Percentiles rank a stretch among this genome's conserved stretches.
Conservation (phyloP, 805 yeast genomes). For the Naumovozyma castellii region DNA sequence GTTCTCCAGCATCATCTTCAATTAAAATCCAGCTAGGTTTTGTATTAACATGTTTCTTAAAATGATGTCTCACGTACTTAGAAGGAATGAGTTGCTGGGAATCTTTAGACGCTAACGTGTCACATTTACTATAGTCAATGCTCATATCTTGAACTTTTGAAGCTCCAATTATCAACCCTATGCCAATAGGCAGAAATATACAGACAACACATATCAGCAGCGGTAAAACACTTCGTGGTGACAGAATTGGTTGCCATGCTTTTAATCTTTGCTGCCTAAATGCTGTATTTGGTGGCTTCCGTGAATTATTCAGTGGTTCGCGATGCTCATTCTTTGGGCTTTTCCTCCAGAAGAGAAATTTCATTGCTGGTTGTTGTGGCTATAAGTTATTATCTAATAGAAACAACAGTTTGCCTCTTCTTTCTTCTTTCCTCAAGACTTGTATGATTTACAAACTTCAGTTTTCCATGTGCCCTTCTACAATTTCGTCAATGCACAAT, state of each 20-base stretch:
- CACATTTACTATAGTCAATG: constrained; percentile 69
- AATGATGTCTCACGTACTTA: constrained; percentile 49
- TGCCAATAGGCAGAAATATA: constrained; percentile 84
- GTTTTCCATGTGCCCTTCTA: too few species aligned
- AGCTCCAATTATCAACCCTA: constrained; percentile 65
- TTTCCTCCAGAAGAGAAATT: constrained; percentile 10
- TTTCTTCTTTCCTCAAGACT: too few species aligned
- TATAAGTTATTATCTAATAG: too few species aligned
- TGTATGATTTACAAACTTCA: too few species aligned
- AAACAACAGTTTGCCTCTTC: too few species aligned
- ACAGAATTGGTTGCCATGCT: constrained; percentile 74
- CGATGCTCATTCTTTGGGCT: neutral
- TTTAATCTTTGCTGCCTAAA: constrained; percentile 62
- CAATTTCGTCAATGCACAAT: neutral
- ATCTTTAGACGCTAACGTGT: constrained; percentile 35
- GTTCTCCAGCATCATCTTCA: constrained; percentile 28
- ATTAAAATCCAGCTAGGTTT: constrained; percentile 57
- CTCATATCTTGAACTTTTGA: constrained; percentile 62
- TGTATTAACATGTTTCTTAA: constrained; percentile 32
- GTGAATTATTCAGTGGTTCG: constrained; percentile 27
- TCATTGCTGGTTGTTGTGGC: too few species aligned
- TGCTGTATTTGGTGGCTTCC: constrained; percentile 61
- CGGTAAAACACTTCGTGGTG: constrained; percentile 89
- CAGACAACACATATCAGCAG: constrained; percentile 62
- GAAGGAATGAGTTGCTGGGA: constrained; percentile 46